Evolutionary conservation across 768 basidiomycete species (phyloP).

Genomic region (Mycena pura): DNA sequence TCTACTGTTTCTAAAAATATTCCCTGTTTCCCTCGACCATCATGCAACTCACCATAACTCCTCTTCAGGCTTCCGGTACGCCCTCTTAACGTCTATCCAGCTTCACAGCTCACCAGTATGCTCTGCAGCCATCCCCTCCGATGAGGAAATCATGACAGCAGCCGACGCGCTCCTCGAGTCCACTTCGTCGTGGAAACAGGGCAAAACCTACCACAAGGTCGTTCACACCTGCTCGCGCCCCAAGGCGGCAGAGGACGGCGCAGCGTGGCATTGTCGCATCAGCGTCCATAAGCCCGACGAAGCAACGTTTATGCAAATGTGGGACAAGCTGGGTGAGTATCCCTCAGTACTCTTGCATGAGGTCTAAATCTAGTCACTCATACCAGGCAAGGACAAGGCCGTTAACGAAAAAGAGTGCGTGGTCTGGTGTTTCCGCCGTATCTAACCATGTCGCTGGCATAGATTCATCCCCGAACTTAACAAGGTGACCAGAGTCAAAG

Average conservation of each 20-base stretch:
- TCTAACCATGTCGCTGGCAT: neutral
- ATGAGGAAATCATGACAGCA: conserved; percentile 60
- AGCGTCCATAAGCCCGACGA: conserved; percentile 72
- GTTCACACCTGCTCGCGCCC: conserved; percentile 63
- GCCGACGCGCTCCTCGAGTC: conserved; percentile 63
- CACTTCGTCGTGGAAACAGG: conserved; percentile 67
- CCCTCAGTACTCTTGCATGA: too few relatives aligned
- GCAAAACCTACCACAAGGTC: conserved; percentile 63
- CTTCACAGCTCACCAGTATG: neutral
- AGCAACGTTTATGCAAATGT: conserved; percentile 75
- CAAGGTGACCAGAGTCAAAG: conserved; percentile 67
- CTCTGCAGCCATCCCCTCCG: conserved; percentile 62
- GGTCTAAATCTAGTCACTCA: neutral
- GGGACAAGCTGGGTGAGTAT: conserved; percentile 62
- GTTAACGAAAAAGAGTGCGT: conserved; percentile 72
- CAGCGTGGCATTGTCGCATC: conserved; percentile 71
- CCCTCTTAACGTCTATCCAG: neutral
- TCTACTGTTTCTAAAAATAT: too few relatives aligned
- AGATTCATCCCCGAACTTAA: conserved; percentile 70
- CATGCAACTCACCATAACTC: conserved; percentile 47
- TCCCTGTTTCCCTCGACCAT: conserved; percentile 29
- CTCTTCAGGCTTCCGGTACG: conserved; percentile 48
- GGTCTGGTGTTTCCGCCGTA: neutral
- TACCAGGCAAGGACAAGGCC: conserved; percentile 56
- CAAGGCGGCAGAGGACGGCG: conserved; percentile 61